These are phyloP conservation scores for Paracamarosporium sp. DNA, from an alignment of 2,329 filamentous ascomycete species.

Conservation along the genomic window DNA sequence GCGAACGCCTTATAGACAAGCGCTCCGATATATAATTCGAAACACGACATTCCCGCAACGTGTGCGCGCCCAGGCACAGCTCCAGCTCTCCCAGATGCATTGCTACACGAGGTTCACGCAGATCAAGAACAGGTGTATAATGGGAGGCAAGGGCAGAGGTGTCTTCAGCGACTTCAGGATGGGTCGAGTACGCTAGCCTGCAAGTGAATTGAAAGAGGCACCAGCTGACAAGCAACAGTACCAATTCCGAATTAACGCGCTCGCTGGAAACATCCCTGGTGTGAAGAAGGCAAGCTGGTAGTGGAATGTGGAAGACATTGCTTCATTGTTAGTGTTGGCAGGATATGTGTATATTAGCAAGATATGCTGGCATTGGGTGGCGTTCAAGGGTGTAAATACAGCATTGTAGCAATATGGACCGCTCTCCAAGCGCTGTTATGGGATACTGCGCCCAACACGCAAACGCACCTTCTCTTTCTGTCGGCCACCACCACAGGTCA, in stretches of 20 bases:
- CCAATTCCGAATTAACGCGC: conserved; percentile 89
- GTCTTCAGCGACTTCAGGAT: conserved; percentile 93
- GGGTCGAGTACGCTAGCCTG: conserved; percentile 71
- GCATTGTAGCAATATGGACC: conserved; percentile 15
- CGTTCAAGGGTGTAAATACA: conserved; percentile 28
- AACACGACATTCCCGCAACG: conserved; percentile 86
- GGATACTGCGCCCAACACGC: not conserved
- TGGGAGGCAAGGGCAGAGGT: conserved; percentile 89
- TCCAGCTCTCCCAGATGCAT: conserved; percentile 94
- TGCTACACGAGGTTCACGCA: conserved; percentile 92
- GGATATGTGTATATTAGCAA: conserved; percentile 31
- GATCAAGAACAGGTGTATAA: conserved; percentile 90
- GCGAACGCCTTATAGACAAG: conserved; percentile 69
- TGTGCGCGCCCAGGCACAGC: conserved; percentile 87
- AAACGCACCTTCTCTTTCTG: conserved; percentile 15
- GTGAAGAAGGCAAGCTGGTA: conserved; percentile 98
- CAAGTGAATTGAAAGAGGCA: too few relatives aligned
- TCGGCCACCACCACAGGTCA: conserved; percentile 17
- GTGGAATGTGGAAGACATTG: not conserved
- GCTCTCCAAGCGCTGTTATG: not conserved
- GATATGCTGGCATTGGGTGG: conserved; percentile 35
- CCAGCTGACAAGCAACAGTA: conserved; percentile 64
- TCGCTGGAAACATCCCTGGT: conserved; percentile 84
- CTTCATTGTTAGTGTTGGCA: not conserved
- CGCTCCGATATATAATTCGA: conserved; percentile 79